A percentile compares a stretch with the other conserved stretches of the same genome.
These are phyloP conservation scores for Acanthamoeba healyi DNA, from an alignment of 208 protist genomes.

Conservation along the genomic window DNA sequence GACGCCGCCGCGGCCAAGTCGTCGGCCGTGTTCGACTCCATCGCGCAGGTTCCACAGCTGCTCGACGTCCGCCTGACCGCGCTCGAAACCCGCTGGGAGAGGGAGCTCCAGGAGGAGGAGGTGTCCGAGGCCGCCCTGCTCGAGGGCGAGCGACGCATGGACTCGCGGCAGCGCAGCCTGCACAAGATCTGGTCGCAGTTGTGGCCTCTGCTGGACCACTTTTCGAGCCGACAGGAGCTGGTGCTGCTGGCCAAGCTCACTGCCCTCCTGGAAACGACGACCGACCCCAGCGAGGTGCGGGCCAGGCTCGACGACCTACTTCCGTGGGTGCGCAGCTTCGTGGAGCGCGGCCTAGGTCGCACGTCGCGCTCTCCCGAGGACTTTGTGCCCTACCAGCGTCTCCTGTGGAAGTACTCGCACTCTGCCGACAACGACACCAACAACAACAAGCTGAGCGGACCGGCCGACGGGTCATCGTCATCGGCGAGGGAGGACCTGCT, in stretches of 20 bases:
- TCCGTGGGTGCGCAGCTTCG: slow-evolving; percentile 46
- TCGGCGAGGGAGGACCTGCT: background rate
- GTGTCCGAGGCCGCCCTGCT: slow-evolving; percentile 29
- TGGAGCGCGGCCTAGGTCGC: slow-evolving; percentile 6
- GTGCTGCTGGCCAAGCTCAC: slow-evolving; percentile 50
- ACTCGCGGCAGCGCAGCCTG: background rate
- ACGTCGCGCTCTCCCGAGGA: slow-evolving; percentile 64
- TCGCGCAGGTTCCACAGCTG: background rate
- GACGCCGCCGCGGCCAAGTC: background rate
- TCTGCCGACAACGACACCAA: background rate
- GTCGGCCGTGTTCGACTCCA: background rate
- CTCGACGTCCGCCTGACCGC: background rate
- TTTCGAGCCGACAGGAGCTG: slow-evolving; percentile 28
- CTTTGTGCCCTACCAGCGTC: slow-evolving; percentile 71
- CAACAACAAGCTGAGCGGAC: background rate
- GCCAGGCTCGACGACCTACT: background rate
- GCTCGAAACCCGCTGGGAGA: slow-evolving; percentile 4
- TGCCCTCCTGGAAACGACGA: background rate
- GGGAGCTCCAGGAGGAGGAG: slow-evolving; percentile 24
- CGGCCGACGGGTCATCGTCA: background rate
- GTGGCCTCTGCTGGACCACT: slow-evolving; percentile 65
- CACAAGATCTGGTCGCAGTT: slow-evolving; percentile 49
- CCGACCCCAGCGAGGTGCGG: background rate
- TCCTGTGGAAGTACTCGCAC: slow-evolving; percentile 62
- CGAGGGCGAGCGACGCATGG: slow-evolving; percentile 46